A percentile compares a stretch with the other conserved stretches of the same genome.
Conservation (phyloP, 306 rosid genomes). For the Dryas octopetala region DNA sequence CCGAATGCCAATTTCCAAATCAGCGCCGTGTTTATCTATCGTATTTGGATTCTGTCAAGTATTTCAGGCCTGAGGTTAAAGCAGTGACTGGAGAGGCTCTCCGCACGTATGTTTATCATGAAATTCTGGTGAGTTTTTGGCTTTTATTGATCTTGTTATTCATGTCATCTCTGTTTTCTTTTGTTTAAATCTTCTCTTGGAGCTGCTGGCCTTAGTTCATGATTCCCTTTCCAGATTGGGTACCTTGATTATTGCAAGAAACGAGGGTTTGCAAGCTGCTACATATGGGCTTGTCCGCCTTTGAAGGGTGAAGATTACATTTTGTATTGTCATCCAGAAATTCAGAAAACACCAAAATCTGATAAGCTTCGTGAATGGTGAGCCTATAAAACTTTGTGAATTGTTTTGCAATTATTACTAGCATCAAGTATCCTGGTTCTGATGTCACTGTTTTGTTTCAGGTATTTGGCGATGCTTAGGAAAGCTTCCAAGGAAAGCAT, state of each 20-base stretch:
- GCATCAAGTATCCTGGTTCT: conserved; percentile 5
- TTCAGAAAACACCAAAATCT: conserved; percentile 98
- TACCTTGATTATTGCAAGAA: conserved; percentile 96
- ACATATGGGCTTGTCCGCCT: conserved; percentile 99
- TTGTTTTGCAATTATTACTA: conserved; percentile 1
- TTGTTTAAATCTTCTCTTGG: conserved; percentile 19
- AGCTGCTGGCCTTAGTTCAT: conserved; percentile 16
- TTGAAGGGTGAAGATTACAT: conserved; percentile 99
- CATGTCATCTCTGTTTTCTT: conserved; percentile 3
- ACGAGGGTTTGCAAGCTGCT: conserved; percentile 96
- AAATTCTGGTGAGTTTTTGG: conserved; percentile 69
- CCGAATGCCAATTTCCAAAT: conserved; percentile 85
- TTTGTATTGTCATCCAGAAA: conserved; percentile 96
- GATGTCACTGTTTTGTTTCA: conserved; percentile 42
- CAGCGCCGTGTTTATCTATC: conserved; percentile 98
- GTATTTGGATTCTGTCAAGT: conserved; percentile 95
- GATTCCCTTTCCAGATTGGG: conserved; percentile 62
- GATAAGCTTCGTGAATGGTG: conserved; percentile 99
- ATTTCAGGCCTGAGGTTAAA: conserved; percentile 91
- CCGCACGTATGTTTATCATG: conserved; percentile 95
- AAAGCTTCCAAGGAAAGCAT: conserved; percentile 87
- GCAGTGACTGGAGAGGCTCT: conserved; percentile 94
- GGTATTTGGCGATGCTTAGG: conserved; percentile 92
- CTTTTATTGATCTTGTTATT: conserved; percentile 3
- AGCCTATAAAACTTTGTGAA: conserved; percentile 30